A percentile compares a stretch with the other conserved stretches of the same genome.
These are phyloP conservation scores for Avena insularis DNA, from an alignment of 176 grass and related monocot genomes.

Conservation along the genomic window DNA sequence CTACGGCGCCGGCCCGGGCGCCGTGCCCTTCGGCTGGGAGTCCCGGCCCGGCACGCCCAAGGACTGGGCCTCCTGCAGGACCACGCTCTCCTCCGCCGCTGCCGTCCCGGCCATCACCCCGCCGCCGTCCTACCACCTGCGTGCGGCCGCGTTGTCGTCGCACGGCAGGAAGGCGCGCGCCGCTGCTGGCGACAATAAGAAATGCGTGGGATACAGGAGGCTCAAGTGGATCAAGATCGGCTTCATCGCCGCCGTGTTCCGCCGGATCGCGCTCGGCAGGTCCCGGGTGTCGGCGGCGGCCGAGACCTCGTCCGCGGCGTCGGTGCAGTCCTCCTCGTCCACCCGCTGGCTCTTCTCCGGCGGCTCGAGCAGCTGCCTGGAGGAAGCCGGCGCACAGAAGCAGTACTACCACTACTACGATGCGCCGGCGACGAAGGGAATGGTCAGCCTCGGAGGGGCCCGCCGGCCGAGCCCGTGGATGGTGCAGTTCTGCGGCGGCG, in stretches of 20 bases:
- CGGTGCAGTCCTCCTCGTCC: conserved; percentile 53
- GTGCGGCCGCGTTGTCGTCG: not conserved
- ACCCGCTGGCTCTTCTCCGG: conserved; percentile 59
- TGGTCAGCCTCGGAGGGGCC: conserved; percentile 39
- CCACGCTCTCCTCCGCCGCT: not conserved
- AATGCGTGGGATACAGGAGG: conserved; percentile 36
- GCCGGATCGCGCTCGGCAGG: conserved; percentile 39
- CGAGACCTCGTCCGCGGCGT: not conserved
- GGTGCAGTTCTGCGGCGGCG: conserved; percentile 38
- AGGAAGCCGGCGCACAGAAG: not conserved
- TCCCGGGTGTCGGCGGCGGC: not conserved
- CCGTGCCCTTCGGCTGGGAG: conserved; percentile 96
- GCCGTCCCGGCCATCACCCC: conserved; percentile 60
- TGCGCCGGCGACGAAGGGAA: not conserved
- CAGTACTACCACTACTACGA: conserved; percentile 10
- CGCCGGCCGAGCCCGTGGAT: conserved; percentile 40
- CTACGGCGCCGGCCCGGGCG: conserved; percentile 73
- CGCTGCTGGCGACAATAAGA: not conserved
- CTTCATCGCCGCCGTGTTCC: conserved; percentile 59
- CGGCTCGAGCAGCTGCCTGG: not conserved
- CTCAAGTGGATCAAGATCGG: conserved; percentile 49
- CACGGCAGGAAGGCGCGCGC: not conserved
- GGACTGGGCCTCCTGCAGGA: conserved; percentile 40
- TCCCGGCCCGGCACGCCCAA: conserved; percentile 89
- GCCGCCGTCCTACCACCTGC: conserved; percentile 68